Base-by-base conservation (phyloP, 257 asterid species). In the Solanum dulcamara region DNA sequence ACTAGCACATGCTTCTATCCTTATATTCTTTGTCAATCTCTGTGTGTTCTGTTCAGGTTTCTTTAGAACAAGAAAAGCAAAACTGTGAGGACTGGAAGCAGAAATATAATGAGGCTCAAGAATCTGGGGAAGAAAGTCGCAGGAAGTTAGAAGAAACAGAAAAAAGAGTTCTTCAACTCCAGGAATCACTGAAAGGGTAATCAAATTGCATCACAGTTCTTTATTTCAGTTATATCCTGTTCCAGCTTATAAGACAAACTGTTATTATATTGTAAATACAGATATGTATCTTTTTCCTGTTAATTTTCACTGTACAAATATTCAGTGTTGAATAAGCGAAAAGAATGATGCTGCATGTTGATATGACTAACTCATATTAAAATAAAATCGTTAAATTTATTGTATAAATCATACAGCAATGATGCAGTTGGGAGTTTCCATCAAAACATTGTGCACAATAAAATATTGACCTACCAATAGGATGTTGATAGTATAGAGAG, bases 141-240 rank as follows among this genome's bases (percentile, higher is more conserved):
- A 89, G 84, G 87, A 95, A 92, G 87, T 80, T 95, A 88, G 98
- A 93, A 89, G 99, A 95, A 91, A 83, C 98, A 51, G 98, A 95
- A 85, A 89, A 91, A 87, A 92, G 68, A 86, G 89, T 85, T 86
- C 92, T 90, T 85, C 98, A 95, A 84, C 86, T 94, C 79, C 97
- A 95, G 91, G 99, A 95, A 86, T 90, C 97, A 42, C 46, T 93
- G 91, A 94, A 92, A 80, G 94, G 98, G 99, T 97, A 92, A 72
- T 88, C 50, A 67, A 62, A 81, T 81, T 44, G 77, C 70, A 48
- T 8, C 81, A 38, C 24, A 48, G 28, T 62, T 74, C 71, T 64
- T 33, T 64, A 81, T 20, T 17, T 79, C 74, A 26, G 64, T 77
- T 70, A 42, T 81, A 33, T 30, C 24, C 42, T 40, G 26, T 84